Percentiles rank a stretch among this genome's conserved stretches.
phyloP scores from a whole-genome alignment of 306 rosid genomes.

The Malus orientalis region DNA sequence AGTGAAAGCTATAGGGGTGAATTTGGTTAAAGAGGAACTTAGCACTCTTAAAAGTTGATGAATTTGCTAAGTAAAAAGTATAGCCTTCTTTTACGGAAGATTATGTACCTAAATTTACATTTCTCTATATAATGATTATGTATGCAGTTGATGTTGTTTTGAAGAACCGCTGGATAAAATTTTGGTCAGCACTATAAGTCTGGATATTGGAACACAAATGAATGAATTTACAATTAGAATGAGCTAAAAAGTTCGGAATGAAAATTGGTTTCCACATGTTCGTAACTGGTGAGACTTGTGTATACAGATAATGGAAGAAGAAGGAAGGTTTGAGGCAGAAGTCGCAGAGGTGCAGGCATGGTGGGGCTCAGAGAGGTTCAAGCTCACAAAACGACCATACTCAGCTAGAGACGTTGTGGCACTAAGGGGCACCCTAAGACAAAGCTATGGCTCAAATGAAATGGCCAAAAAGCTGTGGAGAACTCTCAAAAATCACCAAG shows the following conservation, averaged over 20 bases:
- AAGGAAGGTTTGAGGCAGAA: slow-evolving; percentile 80
- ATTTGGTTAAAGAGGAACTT: neutral
- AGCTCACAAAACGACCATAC: slow-evolving; percentile 63
- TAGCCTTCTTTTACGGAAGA: neutral
- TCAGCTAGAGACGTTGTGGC: slow-evolving; percentile 73
- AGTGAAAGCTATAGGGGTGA: neutral
- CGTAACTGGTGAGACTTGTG: neutral
- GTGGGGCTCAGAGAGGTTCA: slow-evolving; percentile 89
- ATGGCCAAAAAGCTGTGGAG: slow-evolving; percentile 86
- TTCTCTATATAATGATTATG: neutral
- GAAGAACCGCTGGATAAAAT: neutral
- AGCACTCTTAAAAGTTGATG: neutral
- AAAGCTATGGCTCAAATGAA: slow-evolving; percentile 70
- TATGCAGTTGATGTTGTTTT: neutral
- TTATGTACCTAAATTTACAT: neutral
- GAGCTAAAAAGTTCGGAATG: neutral
- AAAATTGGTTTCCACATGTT: neutral
- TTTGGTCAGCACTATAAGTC: too few relatives aligned
- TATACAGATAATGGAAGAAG: slow-evolving; percentile 78
- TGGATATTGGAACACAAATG: too few relatives aligned
- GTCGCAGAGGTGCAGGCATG: slow-evolving; percentile 88
- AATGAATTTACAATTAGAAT: neutral
- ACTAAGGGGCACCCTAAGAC: slow-evolving; percentile 69
- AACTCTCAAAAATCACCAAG: slow-evolving; percentile 77
- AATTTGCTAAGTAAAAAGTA: neutral